phyloP scores from a whole-genome alignment of 2,329 filamentous ascomycete genomes.

The Penicillium sp. region DNA sequence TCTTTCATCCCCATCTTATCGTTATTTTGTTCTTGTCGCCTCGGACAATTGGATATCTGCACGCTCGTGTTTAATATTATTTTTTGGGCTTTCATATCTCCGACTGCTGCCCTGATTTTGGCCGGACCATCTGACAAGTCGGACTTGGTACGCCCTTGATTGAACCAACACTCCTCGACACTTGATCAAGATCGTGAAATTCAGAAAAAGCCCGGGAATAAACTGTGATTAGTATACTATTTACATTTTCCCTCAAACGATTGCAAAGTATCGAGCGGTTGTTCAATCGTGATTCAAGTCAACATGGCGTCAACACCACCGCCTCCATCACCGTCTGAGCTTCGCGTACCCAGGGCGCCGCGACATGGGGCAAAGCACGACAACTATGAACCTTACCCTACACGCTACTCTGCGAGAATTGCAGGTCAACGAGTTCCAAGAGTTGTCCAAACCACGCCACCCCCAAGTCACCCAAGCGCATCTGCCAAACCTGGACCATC shows the following conservation, averaged over 20 bases:
- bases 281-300: background rate
- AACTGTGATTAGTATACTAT: background rate
- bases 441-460: constrained; percentile 32
- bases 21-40: constrained; percentile 6
- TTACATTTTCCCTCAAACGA: background rate
- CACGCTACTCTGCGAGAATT: constrained; percentile 43
- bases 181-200: background rate
- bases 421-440: constrained; percentile 35
- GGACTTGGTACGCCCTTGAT: constrained; percentile 16
- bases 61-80: background rate
- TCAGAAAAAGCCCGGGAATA: constrained; percentile 2
- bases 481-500: constrained; percentile 18
- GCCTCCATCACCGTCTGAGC: constrained; percentile 33
- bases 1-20: constrained; percentile 15
- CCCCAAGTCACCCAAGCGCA: constrained; percentile 29
- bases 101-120: background rate
- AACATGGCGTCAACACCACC: constrained; percentile 49
- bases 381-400: constrained; percentile 41
- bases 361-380: constrained; percentile 49
- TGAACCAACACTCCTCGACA: background rate
- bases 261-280: background rate
- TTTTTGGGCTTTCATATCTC: background rate
- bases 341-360: constrained; percentile 47
- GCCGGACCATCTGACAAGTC: background rate
- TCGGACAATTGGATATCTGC: constrained; percentile 6